phyloP scores from a whole-genome alignment of 768 basidiomycete genomes.

The Kwoniella europaea region DNA sequence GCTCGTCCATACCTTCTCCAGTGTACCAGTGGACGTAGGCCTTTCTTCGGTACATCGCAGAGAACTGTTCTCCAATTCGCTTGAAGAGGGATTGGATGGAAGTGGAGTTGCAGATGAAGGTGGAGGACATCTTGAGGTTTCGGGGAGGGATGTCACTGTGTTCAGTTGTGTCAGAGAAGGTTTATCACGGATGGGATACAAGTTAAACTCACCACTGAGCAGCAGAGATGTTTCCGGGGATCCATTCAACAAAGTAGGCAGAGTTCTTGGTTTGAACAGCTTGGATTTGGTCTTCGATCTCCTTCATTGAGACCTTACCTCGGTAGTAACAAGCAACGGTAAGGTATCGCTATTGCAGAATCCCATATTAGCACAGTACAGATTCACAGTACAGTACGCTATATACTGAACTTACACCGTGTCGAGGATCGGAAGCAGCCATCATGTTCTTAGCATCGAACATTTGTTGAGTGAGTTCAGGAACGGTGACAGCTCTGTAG shows the following conservation, averaged over 20 bases:
- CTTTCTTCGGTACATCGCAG: constrained; percentile 94
- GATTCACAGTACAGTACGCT: too few relatives aligned
- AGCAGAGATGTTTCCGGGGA: constrained; percentile 97
- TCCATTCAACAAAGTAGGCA: constrained; percentile 99
- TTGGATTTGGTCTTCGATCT: constrained; percentile 99
- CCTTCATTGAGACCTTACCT: constrained; percentile 99
- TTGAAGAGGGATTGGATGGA: constrained; percentile 98
- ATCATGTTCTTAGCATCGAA: constrained; percentile 93
- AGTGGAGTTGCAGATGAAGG: constrained; percentile 96
- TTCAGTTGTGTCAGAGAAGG: constrained; percentile 4
- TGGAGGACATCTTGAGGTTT: constrained; percentile 94
- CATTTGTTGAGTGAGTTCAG: constrained; percentile 98
- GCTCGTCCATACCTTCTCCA: constrained; percentile 92
- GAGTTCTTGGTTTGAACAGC: constrained; percentile 93
- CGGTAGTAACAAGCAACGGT: constrained; percentile 98
- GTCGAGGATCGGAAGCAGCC: constrained; percentile 86
- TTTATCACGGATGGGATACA: neutral
- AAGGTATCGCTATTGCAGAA: constrained; percentile 70
- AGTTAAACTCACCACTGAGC: constrained; percentile 72
- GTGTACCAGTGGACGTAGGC: constrained; percentile 88
- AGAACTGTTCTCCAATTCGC: constrained; percentile 97
- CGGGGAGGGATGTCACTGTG: constrained; percentile 84
- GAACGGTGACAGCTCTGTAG: constrained; percentile 95
- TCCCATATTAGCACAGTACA: too few relatives aligned
- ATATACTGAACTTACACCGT: constrained; percentile 73